Percentiles rank a stretch among this genome's conserved stretches.
phyloP scores from a whole-genome alignment of 352 stramenopile species.

The Phytophthora constricta region DNA sequence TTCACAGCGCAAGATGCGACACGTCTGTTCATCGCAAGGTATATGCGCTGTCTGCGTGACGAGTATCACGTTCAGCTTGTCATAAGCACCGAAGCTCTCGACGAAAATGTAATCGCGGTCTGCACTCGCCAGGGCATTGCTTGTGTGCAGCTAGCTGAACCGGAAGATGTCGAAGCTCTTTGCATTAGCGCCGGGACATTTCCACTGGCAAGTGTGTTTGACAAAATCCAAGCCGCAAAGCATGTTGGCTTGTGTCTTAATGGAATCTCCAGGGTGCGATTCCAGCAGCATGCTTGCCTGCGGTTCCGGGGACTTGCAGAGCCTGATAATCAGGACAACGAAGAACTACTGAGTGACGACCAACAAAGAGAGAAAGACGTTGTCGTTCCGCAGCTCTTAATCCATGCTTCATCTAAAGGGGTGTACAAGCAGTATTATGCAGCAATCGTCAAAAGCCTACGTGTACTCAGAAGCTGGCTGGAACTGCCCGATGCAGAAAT shows the following conservation, averaged over 20 bases:
- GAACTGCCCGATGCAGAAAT: conserved; percentile 2
- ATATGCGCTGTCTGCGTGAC: conserved; percentile 29
- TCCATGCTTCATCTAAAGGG: conserved; percentile 62
- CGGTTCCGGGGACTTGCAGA: conserved; percentile 42
- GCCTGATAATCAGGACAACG: neutral
- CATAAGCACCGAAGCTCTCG: conserved; percentile 52
- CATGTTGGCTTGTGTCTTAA: conserved; percentile 50
- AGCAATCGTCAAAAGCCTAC: conserved; percentile 59
- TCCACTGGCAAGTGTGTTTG: conserved; percentile 60
- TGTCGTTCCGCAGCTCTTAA: conserved; percentile 57
- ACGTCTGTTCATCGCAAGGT: conserved; percentile 40
- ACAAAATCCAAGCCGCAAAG: conserved; percentile 32
- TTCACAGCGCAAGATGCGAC: conserved; percentile 32
- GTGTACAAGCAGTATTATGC: conserved; percentile 77
- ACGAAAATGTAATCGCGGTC: conserved; percentile 47
- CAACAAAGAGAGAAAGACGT: neutral
- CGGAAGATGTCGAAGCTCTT: conserved; percentile 53
- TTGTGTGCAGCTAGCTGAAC: conserved; percentile 67
- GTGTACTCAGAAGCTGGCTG: conserved; percentile 56
- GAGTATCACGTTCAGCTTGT: conserved; percentile 46
- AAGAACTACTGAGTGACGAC: neutral
- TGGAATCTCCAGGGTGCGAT: conserved; percentile 38
- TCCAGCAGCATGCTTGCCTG: conserved; percentile 52
- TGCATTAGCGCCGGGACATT: conserved; percentile 45
- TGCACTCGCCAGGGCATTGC: conserved; percentile 58